phyloP scores from a whole-genome alignment of 2,329 filamentous ascomycete genomes.

The Clonostachys chloroleuca region DNA sequence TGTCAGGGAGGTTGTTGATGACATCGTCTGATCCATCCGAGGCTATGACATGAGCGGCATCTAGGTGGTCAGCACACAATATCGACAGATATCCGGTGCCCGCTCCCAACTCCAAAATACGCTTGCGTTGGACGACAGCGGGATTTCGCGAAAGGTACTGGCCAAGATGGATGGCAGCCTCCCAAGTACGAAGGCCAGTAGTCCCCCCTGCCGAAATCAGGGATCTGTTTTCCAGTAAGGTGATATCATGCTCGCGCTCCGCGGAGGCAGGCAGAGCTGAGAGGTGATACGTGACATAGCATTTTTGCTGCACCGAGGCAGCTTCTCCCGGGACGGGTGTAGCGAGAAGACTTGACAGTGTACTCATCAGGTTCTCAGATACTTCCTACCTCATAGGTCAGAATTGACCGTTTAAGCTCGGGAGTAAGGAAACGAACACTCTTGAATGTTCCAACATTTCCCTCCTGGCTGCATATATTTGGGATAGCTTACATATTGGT shows the following conservation, averaged over 20 bases:
- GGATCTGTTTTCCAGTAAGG: conserved; percentile 63
- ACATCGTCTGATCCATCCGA: conserved; percentile 75
- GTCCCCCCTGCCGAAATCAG: conserved; percentile 69
- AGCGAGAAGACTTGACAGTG: conserved; percentile 61
- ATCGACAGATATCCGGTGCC: conserved; percentile 75
- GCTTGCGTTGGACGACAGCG: conserved; percentile 43
- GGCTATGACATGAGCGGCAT: conserved; percentile 54
- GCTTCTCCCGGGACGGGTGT: conserved; percentile 60
- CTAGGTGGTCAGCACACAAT: conserved; percentile 65
- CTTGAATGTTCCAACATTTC: too few relatives aligned
- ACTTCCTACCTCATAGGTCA: conserved; percentile 59
- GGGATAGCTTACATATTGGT: conserved; percentile 72
- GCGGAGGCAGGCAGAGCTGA: conserved; percentile 16
- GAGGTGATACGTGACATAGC: conserved; percentile 68
- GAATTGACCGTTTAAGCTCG: conserved; percentile 2
- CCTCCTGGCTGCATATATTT: too few relatives aligned
- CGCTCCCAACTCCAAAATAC: conserved; percentile 68
- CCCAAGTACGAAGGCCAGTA: conserved; percentile 77
- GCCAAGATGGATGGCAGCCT: conserved; percentile 71
- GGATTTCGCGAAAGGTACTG: conserved; percentile 56
- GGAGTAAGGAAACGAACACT: too few relatives aligned
- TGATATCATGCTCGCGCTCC: conserved; percentile 32
- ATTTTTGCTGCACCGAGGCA: conserved; percentile 64
- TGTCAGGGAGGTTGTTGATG: conserved; percentile 62
- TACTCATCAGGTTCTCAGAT: conserved; percentile 72